Evolutionary conservation across 2,329 filamentous ascomycete genomes (phyloP).

Genomic region (Colletotrichum tropicale): DNA sequence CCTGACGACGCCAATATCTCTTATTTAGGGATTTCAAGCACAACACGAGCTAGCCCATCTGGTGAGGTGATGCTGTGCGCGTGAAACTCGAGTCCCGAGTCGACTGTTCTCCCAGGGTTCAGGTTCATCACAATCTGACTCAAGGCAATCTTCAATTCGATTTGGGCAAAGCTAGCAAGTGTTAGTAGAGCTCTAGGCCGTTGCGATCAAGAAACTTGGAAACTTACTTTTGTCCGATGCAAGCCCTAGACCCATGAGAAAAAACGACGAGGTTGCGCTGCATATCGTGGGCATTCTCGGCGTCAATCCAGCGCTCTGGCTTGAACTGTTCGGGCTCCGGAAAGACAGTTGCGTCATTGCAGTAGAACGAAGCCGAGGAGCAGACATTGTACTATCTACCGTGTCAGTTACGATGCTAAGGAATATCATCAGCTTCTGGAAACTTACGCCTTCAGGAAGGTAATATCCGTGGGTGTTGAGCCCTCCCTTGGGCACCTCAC

Average conservation of each 20-base stretch:
- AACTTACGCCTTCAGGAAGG: background rate
- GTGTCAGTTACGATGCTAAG: background rate
- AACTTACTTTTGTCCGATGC: background rate
- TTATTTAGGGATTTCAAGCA: background rate
- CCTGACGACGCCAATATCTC: background rate
- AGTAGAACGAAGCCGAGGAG: background rate
- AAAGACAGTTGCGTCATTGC: background rate
- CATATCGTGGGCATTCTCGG: background rate
- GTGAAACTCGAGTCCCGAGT: background rate
- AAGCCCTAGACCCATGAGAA: background rate
- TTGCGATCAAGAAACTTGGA: background rate
- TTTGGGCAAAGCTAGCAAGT: background rate
- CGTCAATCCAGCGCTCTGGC: background rate
- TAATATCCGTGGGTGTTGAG: background rate
- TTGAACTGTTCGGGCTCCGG: background rate
- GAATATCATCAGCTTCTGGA: rapidly evolving
- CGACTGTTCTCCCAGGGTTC: background rate
- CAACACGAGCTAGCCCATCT: background rate
- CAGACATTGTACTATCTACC: background rate
- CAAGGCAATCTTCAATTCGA: background rate
- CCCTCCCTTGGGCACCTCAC: background rate
- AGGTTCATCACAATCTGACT: background rate
- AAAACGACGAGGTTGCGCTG: background rate
- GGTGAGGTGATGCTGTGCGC: background rate
- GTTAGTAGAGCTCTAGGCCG: background rate